phyloP scores from a whole-genome alignment of 768 basidiomycete genomes.

The Chiua virens region DNA sequence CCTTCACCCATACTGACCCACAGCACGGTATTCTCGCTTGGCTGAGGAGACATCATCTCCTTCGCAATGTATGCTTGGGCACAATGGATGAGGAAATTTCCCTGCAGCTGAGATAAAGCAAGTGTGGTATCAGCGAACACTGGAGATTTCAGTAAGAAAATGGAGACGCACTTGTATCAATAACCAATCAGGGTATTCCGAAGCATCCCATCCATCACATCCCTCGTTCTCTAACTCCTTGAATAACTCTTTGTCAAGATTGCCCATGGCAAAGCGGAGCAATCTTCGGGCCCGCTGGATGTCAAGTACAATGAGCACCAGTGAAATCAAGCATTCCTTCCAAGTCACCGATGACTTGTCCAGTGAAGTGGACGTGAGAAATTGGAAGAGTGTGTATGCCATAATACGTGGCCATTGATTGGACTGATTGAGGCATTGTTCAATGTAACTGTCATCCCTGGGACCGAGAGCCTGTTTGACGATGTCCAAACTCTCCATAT shows the following conservation, averaged over 20 bases:
- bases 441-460: background rate
- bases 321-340: conserved; percentile 24
- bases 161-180: conserved; percentile 37
- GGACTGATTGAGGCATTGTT: conserved; percentile 9
- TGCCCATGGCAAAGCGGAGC: conserved; percentile 17
- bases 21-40: conserved; percentile 34
- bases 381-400: conserved; percentile 25
- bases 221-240: conserved; percentile 22
- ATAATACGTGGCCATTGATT: conserved; percentile 38
- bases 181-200: conserved; percentile 38
- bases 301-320: conserved; percentile 29
- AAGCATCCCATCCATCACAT: conserved; percentile 12
- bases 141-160: background rate
- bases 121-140: background rate
- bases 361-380: conserved; percentile 23
- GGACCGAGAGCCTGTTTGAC: conserved; percentile 13
- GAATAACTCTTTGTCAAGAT: conserved; percentile 29
- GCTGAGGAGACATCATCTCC: conserved; percentile 44
- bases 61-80: conserved; percentile 38
- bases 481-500: background rate
- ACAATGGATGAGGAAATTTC: conserved; percentile 38
- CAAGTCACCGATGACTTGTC: conserved; percentile 20
- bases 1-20: conserved; percentile 59
- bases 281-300: conserved; percentile 27
- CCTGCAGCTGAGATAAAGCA: conserved; percentile 37